A percentile compares a stretch with the other conserved stretches of the same genome.
Conservation (phyloP, 2,329 filamentous ascomycete species). For the Xylariaceae sp. region DNA sequence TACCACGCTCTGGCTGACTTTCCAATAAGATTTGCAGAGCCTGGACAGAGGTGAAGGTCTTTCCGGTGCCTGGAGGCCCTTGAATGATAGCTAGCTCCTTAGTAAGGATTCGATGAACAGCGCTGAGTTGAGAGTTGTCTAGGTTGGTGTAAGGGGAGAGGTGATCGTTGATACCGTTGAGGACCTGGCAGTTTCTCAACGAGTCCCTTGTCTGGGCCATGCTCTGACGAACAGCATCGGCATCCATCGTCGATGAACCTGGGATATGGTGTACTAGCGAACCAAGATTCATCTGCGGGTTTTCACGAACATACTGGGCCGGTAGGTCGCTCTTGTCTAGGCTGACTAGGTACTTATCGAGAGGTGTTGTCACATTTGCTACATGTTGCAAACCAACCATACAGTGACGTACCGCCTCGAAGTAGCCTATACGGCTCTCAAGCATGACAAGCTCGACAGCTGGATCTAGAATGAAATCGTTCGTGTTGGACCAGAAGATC, state of each 20-base stretch:
- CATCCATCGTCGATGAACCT: constrained; percentile 17
- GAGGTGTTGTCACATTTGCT: constrained; percentile 55
- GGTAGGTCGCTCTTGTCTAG: constrained; percentile 45
- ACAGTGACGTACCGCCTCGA: constrained; percentile 76
- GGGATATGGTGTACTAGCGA: constrained; percentile 42
- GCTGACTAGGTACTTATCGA: constrained; percentile 67
- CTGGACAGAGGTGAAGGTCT: constrained; percentile 81
- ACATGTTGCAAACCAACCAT: constrained; percentile 74
- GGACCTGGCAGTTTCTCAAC: constrained; percentile 31
- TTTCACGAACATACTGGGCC: constrained; percentile 43
- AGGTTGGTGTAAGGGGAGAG: constrained; percentile 51
- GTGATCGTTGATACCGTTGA: constrained; percentile 34
- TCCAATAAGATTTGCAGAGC: constrained; percentile 70
- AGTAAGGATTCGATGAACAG: constrained; percentile 73
- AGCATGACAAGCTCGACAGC: constrained; percentile 77
- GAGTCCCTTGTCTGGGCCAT: constrained; percentile 31
- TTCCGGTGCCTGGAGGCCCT: constrained; percentile 77
- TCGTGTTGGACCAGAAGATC: constrained; percentile 69
- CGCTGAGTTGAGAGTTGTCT: constrained; percentile 74
- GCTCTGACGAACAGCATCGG: constrained; percentile 16
- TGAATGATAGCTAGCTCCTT: constrained; percentile 79
- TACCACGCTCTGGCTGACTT: constrained; percentile 57
- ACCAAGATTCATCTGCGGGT: constrained; percentile 44
- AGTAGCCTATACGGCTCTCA: constrained; percentile 76
- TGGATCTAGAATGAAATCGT: constrained; percentile 72